These are phyloP conservation scores for Exophiala sp. DNA, from an alignment of 2,329 filamentous ascomycete genomes.

Conservation along the genomic window DNA sequence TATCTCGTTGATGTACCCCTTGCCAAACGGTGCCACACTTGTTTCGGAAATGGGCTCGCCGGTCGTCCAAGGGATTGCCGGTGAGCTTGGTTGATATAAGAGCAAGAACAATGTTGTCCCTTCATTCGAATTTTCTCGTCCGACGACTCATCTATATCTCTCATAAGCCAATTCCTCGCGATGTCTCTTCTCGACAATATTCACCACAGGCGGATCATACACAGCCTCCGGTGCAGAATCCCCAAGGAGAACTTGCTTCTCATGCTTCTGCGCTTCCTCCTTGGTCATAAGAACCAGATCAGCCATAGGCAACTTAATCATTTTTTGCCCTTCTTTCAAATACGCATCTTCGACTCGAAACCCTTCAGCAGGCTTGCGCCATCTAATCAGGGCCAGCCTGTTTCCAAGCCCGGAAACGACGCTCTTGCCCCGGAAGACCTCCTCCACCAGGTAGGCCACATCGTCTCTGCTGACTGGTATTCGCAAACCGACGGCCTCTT, in stretches of 20 bases:
- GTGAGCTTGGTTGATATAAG: no score
- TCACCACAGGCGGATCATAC: constrained; percentile 67
- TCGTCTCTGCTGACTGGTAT: constrained; percentile 75
- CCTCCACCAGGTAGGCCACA: constrained; percentile 82
- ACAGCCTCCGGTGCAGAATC: constrained; percentile 66
- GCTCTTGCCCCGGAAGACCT: constrained; percentile 81
- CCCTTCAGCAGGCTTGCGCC: constrained; percentile 63
- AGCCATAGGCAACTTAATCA: constrained; percentile 62
- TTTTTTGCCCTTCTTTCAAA: constrained; percentile 66
- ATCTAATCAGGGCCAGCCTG: constrained; percentile 73
- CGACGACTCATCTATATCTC: constrained; percentile 49
- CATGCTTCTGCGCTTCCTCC: constrained; percentile 77
- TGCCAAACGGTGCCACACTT: no score
- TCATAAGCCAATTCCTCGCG: constrained; percentile 61
- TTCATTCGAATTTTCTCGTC: no score
- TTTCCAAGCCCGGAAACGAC: constrained; percentile 77
- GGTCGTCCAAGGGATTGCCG: no score
- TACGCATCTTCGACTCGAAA: constrained; percentile 62
- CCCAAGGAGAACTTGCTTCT: constrained; percentile 71
- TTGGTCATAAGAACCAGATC: constrained; percentile 87
- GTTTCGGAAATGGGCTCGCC: no score
- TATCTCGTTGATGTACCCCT: no score
- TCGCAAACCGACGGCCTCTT: constrained; percentile 67
- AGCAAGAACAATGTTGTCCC: no score
- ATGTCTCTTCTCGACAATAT: constrained; percentile 63